phyloP scores from a whole-genome alignment of 1,139 yeast species.

The Yamadazyma dushanensis region DNA sequence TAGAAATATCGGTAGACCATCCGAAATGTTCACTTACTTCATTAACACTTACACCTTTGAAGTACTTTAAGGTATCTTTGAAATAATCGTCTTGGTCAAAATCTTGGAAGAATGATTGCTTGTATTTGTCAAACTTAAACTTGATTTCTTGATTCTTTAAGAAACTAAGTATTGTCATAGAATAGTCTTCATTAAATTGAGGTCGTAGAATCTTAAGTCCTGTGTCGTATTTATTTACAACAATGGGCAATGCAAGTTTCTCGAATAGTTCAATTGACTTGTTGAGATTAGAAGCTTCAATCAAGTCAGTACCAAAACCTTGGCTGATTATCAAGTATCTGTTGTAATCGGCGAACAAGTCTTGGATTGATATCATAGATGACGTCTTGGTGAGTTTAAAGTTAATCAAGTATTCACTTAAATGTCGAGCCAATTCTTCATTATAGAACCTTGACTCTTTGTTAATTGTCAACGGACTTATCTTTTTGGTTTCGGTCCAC shows the following conservation, averaged over 20 bases:
- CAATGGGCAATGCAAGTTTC: slow-evolving; percentile 34
- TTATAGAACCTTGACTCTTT: slow-evolving; percentile 33
- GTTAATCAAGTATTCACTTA: slow-evolving; percentile 50
- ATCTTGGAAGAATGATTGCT: slow-evolving; percentile 17
- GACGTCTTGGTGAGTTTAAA: slow-evolving; percentile 30
- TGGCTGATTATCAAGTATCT: slow-evolving; percentile 36
- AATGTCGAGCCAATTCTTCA: slow-evolving; percentile 46
- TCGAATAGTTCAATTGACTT: slow-evolving; percentile 33
- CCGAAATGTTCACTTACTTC: slow-evolving; percentile 38
- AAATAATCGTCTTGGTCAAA: slow-evolving; percentile 27
- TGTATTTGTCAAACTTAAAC: slow-evolving; percentile 28
- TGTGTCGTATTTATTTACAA: slow-evolving; percentile 31
- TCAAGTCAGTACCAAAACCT: slow-evolving; percentile 43
- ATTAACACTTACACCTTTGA: slow-evolving; percentile 38
- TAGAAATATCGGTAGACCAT: slow-evolving; percentile 72
- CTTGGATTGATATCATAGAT: slow-evolving; percentile 45
- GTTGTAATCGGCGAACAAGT: slow-evolving; percentile 44
- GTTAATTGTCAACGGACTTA: slow-evolving; percentile 31
- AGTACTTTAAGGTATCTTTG: slow-evolving; percentile 23
- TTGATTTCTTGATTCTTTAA: slow-evolving; percentile 24
- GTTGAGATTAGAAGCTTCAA: slow-evolving; percentile 32
- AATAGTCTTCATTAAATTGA: slow-evolving; percentile 21
- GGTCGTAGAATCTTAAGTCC: slow-evolving; percentile 37
- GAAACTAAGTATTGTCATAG: slow-evolving; percentile 25
- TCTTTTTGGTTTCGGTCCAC: slow-evolving; percentile 11